phyloP scores from a whole-genome alignment of 345 rosid genomes.

The Bretschneidera sinensis region DNA sequence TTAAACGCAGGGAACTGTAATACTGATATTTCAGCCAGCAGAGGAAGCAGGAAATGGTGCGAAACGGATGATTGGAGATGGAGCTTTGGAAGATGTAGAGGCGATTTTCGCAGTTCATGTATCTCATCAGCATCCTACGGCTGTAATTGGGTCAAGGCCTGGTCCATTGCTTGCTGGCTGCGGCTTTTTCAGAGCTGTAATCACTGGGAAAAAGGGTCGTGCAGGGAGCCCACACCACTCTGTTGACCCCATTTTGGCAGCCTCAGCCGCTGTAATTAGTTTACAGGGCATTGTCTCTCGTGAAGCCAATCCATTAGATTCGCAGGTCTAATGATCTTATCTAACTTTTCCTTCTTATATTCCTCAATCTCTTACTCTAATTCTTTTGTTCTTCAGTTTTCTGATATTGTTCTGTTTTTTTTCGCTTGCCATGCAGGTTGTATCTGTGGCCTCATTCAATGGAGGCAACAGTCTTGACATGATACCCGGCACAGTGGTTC shows the following conservation, averaged over 20 bases:
- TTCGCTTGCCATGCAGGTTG: conserved; percentile 45
- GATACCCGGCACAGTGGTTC: conserved; percentile 47
- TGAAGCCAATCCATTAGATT: conserved; percentile 78
- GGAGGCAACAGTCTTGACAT: conserved; percentile 49
- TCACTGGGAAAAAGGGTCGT: conserved; percentile 27
- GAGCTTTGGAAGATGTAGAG: conserved; percentile 61
- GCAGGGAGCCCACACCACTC: conserved; percentile 28
- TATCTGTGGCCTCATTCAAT: conserved; percentile 69
- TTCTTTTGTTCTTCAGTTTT: too few relatives aligned
- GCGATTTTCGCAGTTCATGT: conserved; percentile 86
- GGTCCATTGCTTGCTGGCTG: conserved; percentile 91
- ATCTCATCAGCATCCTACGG: conserved; percentile 75
- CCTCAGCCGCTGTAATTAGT: conserved; percentile 74
- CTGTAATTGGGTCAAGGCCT: conserved; percentile 71
- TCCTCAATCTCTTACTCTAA: background rate
- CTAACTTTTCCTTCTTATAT: too few relatives aligned
- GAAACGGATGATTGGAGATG: conserved; percentile 72
- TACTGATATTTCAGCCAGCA: conserved; percentile 83
- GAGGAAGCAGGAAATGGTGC: conserved; percentile 99
- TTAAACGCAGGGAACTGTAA: conserved; percentile 65
- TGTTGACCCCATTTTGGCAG: conserved; percentile 53
- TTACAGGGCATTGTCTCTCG: conserved; percentile 85
- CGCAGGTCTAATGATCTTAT: conserved; percentile 39
- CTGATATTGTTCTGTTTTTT: background rate
- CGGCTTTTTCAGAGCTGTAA: conserved; percentile 70